phyloP scores from a whole-genome alignment of 176 grass and related monocot genomes.

The Aegilops tauschii region DNA sequence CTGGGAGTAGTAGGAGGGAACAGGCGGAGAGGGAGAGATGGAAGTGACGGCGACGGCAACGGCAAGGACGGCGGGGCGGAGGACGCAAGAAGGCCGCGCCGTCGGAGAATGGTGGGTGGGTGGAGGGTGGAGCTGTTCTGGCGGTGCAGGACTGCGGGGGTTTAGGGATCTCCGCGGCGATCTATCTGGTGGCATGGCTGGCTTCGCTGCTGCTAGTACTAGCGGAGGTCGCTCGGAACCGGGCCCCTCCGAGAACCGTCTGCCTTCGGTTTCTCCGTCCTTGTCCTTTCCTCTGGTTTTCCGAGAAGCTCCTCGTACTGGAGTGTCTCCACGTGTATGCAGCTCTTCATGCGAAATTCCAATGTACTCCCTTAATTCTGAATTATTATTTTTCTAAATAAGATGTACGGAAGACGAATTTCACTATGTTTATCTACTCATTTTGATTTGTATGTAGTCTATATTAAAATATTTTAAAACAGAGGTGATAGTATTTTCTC shows the following conservation, averaged over 20 bases:
- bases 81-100: constrained; percentile 15
- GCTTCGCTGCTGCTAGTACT: too few species aligned
- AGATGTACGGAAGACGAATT: too few species aligned
- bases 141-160: neutral
- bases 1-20: neutral
- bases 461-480: too few species aligned
- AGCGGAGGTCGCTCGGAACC: too few species aligned
- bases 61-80: constrained; percentile 16
- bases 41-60: neutral
- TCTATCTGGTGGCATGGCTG: neutral
- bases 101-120: neutral
- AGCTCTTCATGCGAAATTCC: too few species aligned
- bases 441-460: too few species aligned
- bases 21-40: neutral
- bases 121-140: neutral
- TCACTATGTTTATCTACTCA: too few species aligned
- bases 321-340: neutral
- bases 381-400: too few species aligned
- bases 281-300: neutral
- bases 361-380: too few species aligned
- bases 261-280: neutral
- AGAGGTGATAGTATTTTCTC: too few species aligned
- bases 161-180: neutral
- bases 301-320: neutral
- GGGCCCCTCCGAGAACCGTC: too few species aligned